A percentile compares a stretch with the other conserved stretches of the same genome.
Conservation (phyloP, 129 eudicot genomes). For the Mikania micrantha region DNA sequence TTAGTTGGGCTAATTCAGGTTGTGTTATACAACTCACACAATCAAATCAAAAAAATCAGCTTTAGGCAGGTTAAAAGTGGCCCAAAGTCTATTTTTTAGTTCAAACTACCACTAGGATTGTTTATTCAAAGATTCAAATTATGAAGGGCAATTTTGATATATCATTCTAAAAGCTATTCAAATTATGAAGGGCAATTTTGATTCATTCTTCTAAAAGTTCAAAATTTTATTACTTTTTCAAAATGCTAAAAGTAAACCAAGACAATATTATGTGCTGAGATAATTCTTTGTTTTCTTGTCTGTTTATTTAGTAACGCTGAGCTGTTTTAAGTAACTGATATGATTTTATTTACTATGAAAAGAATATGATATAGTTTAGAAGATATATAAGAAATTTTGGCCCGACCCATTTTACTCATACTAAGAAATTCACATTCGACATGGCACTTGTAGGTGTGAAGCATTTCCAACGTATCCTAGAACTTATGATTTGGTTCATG, state of each 20-base stretch:
- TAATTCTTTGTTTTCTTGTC: neutral
- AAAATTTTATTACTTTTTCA: neutral
- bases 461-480: constrained; percentile 97
- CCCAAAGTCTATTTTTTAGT: neutral
- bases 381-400: neutral
- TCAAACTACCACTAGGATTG: too few relatives aligned
- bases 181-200: too few relatives aligned
- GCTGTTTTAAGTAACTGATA: neutral
- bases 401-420: neutral
- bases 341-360: neutral
- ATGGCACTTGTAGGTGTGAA: constrained; percentile 63
- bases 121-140: too few relatives aligned
- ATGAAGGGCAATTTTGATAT: neutral
- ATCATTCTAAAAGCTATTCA: neutral
- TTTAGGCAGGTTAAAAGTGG: neutral
- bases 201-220: neutral
- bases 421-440: neutral
- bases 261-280: neutral
- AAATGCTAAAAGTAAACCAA: neutral
- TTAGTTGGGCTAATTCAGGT: neutral
- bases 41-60: neutral
- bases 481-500: constrained; percentile 95
- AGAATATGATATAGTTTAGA: neutral
- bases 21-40: neutral
- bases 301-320: neutral